A percentile compares a stretch with the other conserved stretches of the same genome.
phyloP scores from a whole-genome alignment of 805 yeast genomes.

The Schwanniomyces polymorphus region DNA sequence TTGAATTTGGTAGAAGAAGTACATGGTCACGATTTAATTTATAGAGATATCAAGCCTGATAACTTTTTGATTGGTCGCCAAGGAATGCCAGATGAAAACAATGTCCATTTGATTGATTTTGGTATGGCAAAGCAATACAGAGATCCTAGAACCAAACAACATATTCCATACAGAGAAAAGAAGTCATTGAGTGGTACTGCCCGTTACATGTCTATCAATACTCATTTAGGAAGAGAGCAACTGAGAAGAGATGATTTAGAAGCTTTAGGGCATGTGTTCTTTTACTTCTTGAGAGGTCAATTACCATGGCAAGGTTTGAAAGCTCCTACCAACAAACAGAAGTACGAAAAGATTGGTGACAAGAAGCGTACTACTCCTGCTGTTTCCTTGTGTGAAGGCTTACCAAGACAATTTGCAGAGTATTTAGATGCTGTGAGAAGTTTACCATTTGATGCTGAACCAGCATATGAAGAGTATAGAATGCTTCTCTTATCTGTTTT shows the following conservation, averaged over 20 bases:
- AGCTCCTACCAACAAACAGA: slow-evolving; percentile 81
- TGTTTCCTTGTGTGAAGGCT: slow-evolving; percentile 57
- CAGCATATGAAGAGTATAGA: slow-evolving; percentile 70
- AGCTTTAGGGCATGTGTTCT: slow-evolving; percentile 78
- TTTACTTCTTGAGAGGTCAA: slow-evolving; percentile 75
- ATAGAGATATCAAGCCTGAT: slow-evolving; percentile 83
- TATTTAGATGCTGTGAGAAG: slow-evolving; percentile 68
- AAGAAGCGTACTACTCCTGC: slow-evolving; percentile 72
- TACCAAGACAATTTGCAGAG: slow-evolving; percentile 74
- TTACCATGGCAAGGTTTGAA: slow-evolving; percentile 91
- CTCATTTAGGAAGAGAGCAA: slow-evolving; percentile 85
- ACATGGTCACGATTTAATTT: slow-evolving; percentile 74
- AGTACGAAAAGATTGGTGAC: slow-evolving; percentile 82
- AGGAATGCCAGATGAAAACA: slow-evolving; percentile 59
- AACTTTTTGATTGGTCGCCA: slow-evolving; percentile 72
- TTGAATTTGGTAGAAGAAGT: slow-evolving; percentile 68
- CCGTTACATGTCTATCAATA: slow-evolving; percentile 83
- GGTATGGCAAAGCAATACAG: slow-evolving; percentile 88
- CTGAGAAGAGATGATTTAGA: slow-evolving; percentile 82
- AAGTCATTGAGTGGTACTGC: slow-evolving; percentile 84
- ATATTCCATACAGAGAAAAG: slow-evolving; percentile 79
- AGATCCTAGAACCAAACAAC: slow-evolving; percentile 77
- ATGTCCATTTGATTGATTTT: slow-evolving; percentile 74
- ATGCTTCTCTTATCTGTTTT: slow-evolving; percentile 60
- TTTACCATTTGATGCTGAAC: slow-evolving; percentile 75